These are phyloP conservation scores for Encephalitozoon intestinalis DNA, from an alignment of 371 early-diverging fungal species.

Conservation along the genomic window DNA sequence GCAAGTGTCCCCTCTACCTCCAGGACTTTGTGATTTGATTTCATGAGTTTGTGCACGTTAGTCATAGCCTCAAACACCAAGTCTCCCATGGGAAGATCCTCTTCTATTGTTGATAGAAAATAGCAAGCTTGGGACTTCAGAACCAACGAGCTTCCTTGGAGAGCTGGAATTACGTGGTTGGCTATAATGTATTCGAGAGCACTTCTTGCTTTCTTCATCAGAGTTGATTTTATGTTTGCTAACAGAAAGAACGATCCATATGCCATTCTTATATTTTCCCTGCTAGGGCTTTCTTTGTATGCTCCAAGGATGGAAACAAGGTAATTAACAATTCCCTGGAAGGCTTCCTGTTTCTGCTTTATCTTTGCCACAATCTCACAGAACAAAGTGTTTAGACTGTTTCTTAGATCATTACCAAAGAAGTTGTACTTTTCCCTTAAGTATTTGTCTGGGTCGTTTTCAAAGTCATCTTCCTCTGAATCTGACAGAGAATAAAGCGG, in stretches of 20 bases:
- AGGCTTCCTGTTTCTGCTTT: conserved; percentile 24
- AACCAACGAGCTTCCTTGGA: conserved; percentile 34
- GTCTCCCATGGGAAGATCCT: not conserved
- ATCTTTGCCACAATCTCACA: conserved; percentile 40
- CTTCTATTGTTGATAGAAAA: conserved; percentile 34
- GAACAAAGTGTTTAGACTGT: conserved; percentile 41
- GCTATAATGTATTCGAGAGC: conserved; percentile 34
- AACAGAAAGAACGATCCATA: conserved; percentile 56
- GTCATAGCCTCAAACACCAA: conserved; percentile 18
- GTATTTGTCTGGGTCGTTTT: conserved; percentile 50
- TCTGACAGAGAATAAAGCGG: conserved; percentile 38
- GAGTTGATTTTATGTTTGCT: conserved; percentile 28
- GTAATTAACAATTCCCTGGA: conserved; percentile 24
- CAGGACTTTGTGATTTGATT: conserved; percentile 39
- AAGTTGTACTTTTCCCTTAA: conserved; percentile 54
- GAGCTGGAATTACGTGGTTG: conserved; percentile 40
- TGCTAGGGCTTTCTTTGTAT: conserved; percentile 9
- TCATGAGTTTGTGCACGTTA: conserved; percentile 20
- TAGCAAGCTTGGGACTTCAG: conserved; percentile 57
- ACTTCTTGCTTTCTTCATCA: conserved; percentile 25
- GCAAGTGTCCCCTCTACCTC: conserved; percentile 54
- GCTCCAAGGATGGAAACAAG: conserved; percentile 25
- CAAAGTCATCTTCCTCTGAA: conserved; percentile 49
- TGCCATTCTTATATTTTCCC: conserved; percentile 3
- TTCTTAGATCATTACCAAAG: conserved; percentile 23